phyloP scores from a whole-genome alignment of 176 grass and related monocot species.

The Olyra latifolia region DNA sequence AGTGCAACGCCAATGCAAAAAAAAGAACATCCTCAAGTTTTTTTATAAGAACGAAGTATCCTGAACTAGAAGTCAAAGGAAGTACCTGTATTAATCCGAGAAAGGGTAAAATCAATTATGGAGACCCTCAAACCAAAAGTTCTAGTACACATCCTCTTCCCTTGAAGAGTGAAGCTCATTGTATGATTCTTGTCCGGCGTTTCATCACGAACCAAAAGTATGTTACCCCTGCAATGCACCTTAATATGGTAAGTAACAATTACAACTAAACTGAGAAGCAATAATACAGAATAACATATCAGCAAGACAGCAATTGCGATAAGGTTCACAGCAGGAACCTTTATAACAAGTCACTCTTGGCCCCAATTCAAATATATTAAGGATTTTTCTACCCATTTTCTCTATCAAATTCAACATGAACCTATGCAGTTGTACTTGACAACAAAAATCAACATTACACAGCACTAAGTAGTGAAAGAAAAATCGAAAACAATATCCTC shows the following conservation, averaged over 20 bases:
- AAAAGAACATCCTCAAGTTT: background rate
- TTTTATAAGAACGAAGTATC: slow-evolving; percentile 16
- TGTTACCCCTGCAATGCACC: slow-evolving; percentile 68
- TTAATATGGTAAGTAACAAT: slow-evolving; percentile 29
- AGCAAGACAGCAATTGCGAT: background rate
- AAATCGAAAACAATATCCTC: no score
- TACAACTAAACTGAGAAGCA: slow-evolving; percentile 23
- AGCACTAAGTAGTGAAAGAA: background rate
- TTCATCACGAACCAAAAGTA: slow-evolving; percentile 80
- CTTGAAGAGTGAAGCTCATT: slow-evolving; percentile 56
- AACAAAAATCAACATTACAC: background rate
- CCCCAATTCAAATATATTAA: background rate
- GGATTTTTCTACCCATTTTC: background rate
- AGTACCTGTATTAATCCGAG: slow-evolving; percentile 83
- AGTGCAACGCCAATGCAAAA: background rate
- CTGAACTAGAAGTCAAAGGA: slow-evolving; percentile 1
- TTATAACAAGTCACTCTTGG: background rate
- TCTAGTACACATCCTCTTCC: slow-evolving; percentile 51
- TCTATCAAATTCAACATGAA: background rate
- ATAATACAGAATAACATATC: slow-evolving; percentile 2
- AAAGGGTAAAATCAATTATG: slow-evolving; percentile 97
- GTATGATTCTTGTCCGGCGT: slow-evolving; percentile 29
- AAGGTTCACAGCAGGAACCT: background rate
- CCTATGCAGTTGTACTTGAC: background rate
- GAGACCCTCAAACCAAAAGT: slow-evolving; percentile 71